These are phyloP conservation scores for Pyricularia sp. DNA, from an alignment of 2,329 filamentous ascomycete genomes.

Conservation along the genomic window DNA sequence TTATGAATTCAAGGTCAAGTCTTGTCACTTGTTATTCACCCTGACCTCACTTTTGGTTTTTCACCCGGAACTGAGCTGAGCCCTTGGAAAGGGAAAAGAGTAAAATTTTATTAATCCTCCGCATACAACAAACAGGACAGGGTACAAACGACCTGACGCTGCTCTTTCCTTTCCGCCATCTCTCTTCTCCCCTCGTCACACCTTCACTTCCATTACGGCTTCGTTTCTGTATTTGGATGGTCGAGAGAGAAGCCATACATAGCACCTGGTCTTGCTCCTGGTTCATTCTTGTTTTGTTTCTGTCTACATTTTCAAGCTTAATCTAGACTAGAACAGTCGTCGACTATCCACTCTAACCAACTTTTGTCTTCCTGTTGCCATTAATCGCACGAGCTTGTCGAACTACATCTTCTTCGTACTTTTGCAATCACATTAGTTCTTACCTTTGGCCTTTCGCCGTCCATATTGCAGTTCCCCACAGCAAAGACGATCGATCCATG, in stretches of 20 bases:
- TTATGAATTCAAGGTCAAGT: too few relatives aligned
- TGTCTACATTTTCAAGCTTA: background rate
- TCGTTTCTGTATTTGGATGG: background rate
- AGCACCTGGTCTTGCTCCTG: background rate
- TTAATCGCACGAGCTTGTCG: background rate
- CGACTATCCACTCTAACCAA: background rate
- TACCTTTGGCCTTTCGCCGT: background rate
- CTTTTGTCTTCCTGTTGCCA: background rate
- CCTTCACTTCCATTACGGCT: background rate
- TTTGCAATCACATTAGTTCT: background rate
- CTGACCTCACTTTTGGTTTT: background rate
- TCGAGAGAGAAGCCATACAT: background rate
- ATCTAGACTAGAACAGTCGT: too few relatives aligned
- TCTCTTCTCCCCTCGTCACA: background rate
- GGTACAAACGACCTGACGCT: too few relatives aligned
- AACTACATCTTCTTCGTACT: background rate
- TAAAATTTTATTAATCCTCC: too few relatives aligned
- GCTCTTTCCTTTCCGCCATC: too few relatives aligned
- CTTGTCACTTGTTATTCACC: background rate
- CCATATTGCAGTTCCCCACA: background rate
- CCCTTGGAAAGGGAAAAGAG: too few relatives aligned
- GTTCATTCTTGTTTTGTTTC: background rate
- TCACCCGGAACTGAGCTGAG: background rate
- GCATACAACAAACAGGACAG: too few relatives aligned
- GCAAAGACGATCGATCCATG: background rate